Evolutionary conservation across 225 moss, liverwort and hornwort genomes (phyloP).

Genomic region (Marchantia paleacea): DNA sequence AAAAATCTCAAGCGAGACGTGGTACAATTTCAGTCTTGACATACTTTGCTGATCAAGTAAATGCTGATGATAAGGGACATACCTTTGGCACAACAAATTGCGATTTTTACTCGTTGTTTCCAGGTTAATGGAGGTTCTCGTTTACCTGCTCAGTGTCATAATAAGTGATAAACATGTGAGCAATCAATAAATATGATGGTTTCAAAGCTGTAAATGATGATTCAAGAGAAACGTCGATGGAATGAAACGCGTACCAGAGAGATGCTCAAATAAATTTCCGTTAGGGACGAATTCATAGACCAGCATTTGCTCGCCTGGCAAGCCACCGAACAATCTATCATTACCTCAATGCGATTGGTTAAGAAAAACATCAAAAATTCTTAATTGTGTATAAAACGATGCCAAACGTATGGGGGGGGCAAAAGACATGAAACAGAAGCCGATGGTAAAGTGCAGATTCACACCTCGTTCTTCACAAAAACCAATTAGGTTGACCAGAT

Average conservation of each 20-base stretch:
- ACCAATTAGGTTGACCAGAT: constrained; percentile 40
- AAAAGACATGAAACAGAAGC: no score
- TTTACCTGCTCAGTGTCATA: constrained; percentile 38
- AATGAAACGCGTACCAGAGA: constrained; percentile 48
- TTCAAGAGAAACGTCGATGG: neutral
- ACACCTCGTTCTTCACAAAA: constrained; percentile 40
- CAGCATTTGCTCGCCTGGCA: constrained; percentile 61
- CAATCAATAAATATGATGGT: neutral
- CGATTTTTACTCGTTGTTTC: constrained; percentile 69
- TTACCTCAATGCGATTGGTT: no score
- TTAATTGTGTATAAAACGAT: no score
- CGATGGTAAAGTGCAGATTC: neutral
- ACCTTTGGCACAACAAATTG: constrained; percentile 67
- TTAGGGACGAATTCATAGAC: constrained; percentile 31
- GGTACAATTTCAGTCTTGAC: neutral
- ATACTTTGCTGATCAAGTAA: neutral
- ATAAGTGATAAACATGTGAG: neutral
- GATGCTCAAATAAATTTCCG: constrained; percentile 36
- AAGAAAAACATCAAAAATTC: no score
- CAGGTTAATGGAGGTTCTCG: constrained; percentile 55
- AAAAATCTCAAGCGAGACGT: neutral
- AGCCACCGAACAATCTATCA: neutral
- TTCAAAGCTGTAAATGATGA: neutral
- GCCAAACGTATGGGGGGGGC: no score
- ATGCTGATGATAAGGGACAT: neutral